Evolutionary conservation across 495 filamentous ascomycete genomes (phyloP).

Genomic region (Chaetomium cochliodes): DNA sequence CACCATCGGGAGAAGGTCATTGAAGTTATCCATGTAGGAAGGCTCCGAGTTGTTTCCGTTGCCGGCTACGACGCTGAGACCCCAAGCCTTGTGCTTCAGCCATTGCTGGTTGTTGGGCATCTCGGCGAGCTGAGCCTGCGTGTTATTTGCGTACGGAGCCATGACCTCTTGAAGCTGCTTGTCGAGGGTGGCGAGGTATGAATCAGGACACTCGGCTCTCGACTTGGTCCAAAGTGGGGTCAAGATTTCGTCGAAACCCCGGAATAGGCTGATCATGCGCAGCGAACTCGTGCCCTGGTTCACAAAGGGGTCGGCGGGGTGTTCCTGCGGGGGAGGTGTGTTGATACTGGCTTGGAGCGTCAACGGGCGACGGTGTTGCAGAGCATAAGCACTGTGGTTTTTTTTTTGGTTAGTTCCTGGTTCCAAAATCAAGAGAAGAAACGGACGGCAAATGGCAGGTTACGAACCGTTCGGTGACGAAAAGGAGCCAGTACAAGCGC

Average conservation of each 20-base stretch:
- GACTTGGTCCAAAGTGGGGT: constrained; percentile 73
- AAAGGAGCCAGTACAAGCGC: constrained; percentile 69
- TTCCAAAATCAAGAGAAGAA: neutral
- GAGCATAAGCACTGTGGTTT: constrained; percentile 60
- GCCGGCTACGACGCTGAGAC: constrained; percentile 54
- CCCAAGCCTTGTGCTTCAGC: constrained; percentile 82
- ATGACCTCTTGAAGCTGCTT: constrained; percentile 64
- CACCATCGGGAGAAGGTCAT: constrained; percentile 65
- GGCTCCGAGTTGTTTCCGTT: constrained; percentile 54
- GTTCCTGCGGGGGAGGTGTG: constrained; percentile 61
- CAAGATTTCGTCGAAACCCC: constrained; percentile 69
- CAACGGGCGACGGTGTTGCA: constrained; percentile 69
- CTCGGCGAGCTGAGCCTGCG: constrained; percentile 68
- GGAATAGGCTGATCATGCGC: constrained; percentile 64
- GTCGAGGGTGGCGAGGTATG: constrained; percentile 61
- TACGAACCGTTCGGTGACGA: constrained; percentile 66
- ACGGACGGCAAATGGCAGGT: neutral
- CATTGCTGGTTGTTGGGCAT: constrained; percentile 73
- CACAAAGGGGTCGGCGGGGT: constrained; percentile 57
- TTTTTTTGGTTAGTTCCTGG: constrained; percentile 21
- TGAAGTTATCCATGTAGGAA: constrained; percentile 68
- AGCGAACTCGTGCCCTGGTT: constrained; percentile 60
- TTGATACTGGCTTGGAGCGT: constrained; percentile 58
- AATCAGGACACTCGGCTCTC: constrained; percentile 53
- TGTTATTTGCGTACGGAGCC: constrained; percentile 59